phyloP scores from a whole-genome alignment of 768 basidiomycete genomes.

The Phlegmacium glaucopus region DNA sequence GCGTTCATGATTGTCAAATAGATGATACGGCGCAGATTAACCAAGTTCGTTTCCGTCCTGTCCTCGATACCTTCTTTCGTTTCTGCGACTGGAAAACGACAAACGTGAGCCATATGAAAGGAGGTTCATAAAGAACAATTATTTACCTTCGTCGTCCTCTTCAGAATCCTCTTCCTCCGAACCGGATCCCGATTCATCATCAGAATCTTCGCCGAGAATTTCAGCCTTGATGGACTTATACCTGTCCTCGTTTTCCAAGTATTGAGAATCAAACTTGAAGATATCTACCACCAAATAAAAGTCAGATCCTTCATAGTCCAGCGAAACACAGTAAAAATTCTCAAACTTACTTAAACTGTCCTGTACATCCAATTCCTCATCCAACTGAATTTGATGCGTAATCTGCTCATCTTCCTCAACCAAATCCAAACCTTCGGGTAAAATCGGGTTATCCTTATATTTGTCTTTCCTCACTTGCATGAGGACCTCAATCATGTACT shows the following conservation, averaged over 20 bases:
- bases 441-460: conserved; percentile 96
- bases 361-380: conserved; percentile 92
- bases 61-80: conserved; percentile 92
- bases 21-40: conserved; percentile 90
- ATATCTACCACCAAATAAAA: conserved; percentile 54
- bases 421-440: conserved; percentile 92
- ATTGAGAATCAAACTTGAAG: conserved; percentile 92
- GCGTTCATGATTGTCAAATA: conserved; percentile 99
- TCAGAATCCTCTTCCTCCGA: conserved; percentile 66
- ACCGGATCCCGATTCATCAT: conserved; percentile 64
- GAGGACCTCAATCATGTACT: conserved; percentile 99
- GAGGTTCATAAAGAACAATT: not conserved
- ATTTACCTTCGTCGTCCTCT: conserved; percentile 46
- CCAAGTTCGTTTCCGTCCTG: conserved; percentile 90
- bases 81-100: conserved; percentile 47
- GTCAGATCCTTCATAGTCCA: not conserved
- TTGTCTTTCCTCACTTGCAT: conserved; percentile 99
- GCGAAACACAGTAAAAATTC: not conserved
- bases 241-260: conserved; percentile 88
- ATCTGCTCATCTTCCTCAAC: conserved; percentile 99
- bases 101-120: not conserved
- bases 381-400: conserved; percentile 88
- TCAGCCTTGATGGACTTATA: conserved; percentile 90
- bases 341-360: conserved; percentile 82
- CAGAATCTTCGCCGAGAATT: conserved; percentile 88